Evolutionary conservation across 2,329 filamentous ascomycete genomes (phyloP).

Genomic region (Beauveria brongniartii): DNA sequence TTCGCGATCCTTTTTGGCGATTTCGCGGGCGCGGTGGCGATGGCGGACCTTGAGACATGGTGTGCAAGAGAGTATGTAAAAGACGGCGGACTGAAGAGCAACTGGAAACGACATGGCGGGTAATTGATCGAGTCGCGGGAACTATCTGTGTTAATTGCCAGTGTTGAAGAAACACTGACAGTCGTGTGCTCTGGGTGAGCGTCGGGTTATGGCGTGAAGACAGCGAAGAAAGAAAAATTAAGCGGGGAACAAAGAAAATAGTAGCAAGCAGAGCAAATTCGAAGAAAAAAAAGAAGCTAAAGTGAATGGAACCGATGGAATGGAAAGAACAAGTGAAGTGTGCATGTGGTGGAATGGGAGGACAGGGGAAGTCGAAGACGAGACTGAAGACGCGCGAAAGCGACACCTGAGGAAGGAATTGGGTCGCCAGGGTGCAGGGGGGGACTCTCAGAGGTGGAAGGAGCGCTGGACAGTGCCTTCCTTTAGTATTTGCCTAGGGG

Average conservation of each 20-base stretch:
- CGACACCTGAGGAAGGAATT: not conserved
- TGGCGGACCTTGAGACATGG: conserved; percentile 67
- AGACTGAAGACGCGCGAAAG: not conserved
- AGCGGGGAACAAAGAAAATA: not conserved
- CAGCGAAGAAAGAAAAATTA: not conserved
- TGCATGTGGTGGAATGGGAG: conserved; percentile 7
- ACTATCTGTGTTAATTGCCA: not conserved
- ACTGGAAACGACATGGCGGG: conserved; percentile 41
- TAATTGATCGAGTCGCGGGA: not conserved
- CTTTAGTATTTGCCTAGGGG: no score
- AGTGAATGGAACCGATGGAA: not conserved
- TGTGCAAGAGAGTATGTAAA: conserved; percentile 70
- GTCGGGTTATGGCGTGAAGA: not conserved
- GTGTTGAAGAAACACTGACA: not conserved
- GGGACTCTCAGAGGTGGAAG: not conserved
- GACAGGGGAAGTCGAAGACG: not conserved
- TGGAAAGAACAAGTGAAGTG: conserved; percentile 2
- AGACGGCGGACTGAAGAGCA: conserved; percentile 66
- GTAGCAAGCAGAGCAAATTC: not conserved
- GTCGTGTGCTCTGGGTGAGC: not conserved
- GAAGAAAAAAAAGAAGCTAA: conserved; percentile 3
- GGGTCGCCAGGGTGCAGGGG: not conserved
- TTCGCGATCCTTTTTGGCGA: conserved; percentile 61
- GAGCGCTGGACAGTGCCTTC: not conserved
- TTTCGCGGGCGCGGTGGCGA: conserved; percentile 60